Evolutionary conservation across 179 eudicot genomes (phyloP).

Genomic region (Pouteria campechiana): DNA sequence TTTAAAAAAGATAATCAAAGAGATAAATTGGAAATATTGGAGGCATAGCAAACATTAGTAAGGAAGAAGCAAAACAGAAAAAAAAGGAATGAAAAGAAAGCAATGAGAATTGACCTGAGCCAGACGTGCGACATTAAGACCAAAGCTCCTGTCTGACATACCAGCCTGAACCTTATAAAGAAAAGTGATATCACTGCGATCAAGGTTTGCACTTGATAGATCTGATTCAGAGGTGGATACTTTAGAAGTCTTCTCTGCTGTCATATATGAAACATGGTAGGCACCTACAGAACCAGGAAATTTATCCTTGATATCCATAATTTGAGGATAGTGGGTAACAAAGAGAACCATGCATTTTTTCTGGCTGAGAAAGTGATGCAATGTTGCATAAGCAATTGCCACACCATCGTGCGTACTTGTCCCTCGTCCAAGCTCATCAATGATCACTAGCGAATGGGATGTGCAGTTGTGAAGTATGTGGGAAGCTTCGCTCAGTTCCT

Average conservation of each 20-base stretch:
- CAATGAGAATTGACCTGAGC: slow-evolving; percentile 68
- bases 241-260: slow-evolving; percentile 22
- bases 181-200: slow-evolving; percentile 57
- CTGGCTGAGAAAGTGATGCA: slow-evolving; percentile 64
- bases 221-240: slow-evolving; percentile 4
- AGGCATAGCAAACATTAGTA: not conserved
- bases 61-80: not conserved
- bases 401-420: slow-evolving; percentile 98
- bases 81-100: not conserved
- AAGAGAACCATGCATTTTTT: slow-evolving; percentile 71
- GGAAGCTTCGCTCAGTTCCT: slow-evolving; percentile 87
- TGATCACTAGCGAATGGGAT: slow-evolving; percentile 57
- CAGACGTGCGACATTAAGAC: slow-evolving; percentile 90
- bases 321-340: slow-evolving; percentile 93
- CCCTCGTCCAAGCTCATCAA: slow-evolving; percentile 96
- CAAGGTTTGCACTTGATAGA: slow-evolving; percentile 12
- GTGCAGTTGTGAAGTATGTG: slow-evolving; percentile 65
- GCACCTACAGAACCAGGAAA: slow-evolving; percentile 73
- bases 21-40: not conserved
- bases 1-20: not conserved
- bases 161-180: slow-evolving; percentile 89
- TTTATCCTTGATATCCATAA: slow-evolving; percentile 52
- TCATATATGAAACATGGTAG: slow-evolving; percentile 84
- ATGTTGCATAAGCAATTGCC: slow-evolving; percentile 91
- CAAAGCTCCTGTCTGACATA: slow-evolving; percentile 75